These are phyloP conservation scores for Trichocomaceae sp. DNA, from an alignment of 2,329 filamentous ascomycete genomes.

Conservation along the genomic window DNA sequence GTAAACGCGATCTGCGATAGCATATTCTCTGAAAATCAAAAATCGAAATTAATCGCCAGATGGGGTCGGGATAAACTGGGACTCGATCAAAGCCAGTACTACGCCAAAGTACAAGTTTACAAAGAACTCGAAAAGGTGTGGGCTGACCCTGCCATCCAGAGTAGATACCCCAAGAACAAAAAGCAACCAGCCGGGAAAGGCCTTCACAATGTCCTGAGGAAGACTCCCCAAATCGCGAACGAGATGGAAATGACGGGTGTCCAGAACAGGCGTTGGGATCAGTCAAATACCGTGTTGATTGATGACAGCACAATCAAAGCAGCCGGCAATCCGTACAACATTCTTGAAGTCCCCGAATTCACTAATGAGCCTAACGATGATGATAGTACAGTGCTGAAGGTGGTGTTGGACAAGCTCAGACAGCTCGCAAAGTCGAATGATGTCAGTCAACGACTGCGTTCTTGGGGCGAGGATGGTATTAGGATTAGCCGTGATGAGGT, in stretches of 20 bases:
- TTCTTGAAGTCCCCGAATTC: conserved; percentile 76
- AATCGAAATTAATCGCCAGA: conserved; percentile 54
- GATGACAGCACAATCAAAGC: conserved; percentile 82
- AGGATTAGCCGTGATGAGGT: conserved; percentile 6
- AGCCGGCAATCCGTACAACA: conserved; percentile 72
- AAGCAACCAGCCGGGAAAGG: conserved; percentile 11
- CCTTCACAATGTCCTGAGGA: background rate
- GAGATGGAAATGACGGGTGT: conserved; percentile 26
- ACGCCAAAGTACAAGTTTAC: conserved; percentile 72
- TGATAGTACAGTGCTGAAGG: conserved; percentile 41
- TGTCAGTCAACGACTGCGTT: conserved; percentile 38
- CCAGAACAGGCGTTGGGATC: conserved; percentile 55
- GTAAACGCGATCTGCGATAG: conserved; percentile 53
- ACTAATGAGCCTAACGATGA: conserved; percentile 35
- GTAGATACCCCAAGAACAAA: conserved; percentile 30
- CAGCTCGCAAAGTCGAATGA: conserved; percentile 44
- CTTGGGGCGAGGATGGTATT: conserved; percentile 26
- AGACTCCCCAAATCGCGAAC: background rate
- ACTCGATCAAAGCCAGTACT: conserved; percentile 59
- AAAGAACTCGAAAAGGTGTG: conserved; percentile 74
- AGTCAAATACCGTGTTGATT: conserved; percentile 80
- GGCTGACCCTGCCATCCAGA: conserved; percentile 44
- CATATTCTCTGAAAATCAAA: conserved; percentile 54
- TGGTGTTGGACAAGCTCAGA: conserved; percentile 50
- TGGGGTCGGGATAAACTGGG: conserved; percentile 76